phyloP scores from a whole-genome alignment of 805 yeast species.

The Ogataea pilisensis region DNA sequence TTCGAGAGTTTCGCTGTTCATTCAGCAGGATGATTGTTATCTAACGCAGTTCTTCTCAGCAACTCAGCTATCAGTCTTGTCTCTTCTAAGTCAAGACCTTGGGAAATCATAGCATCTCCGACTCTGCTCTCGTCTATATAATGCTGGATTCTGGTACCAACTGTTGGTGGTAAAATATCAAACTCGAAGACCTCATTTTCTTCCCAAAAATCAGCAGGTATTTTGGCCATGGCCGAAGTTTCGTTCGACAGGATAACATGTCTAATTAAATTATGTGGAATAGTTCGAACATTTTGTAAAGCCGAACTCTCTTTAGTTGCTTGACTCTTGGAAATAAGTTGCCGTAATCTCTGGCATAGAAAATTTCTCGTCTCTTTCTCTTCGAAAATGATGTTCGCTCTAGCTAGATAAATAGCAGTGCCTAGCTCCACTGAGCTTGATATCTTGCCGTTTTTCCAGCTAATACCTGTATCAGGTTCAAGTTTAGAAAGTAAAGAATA shows the following conservation, averaged over 20 bases:
- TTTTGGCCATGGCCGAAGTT: slow-evolving; percentile 62
- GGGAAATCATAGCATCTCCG: slow-evolving; percentile 35
- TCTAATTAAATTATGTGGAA: slow-evolving; percentile 61
- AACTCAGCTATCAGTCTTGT: slow-evolving; percentile 22
- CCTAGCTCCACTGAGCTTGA: slow-evolving; percentile 37
- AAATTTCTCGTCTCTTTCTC: slow-evolving; percentile 43
- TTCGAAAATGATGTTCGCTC: slow-evolving; percentile 54
- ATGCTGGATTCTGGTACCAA: slow-evolving; percentile 40
- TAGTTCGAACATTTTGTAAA: slow-evolving; percentile 24
- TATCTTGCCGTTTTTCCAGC: slow-evolving; percentile 24
- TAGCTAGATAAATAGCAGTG: slow-evolving; percentile 53
- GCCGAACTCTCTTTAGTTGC: slow-evolving; percentile 12
- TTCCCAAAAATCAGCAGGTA: slow-evolving; percentile 61
- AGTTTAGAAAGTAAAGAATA: slow-evolving; percentile 43
- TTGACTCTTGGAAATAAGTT: slow-evolving; percentile 16
- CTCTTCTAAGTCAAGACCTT: slow-evolving; percentile 22
- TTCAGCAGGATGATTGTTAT: neutral
- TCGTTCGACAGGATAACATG: slow-evolving; percentile 71
- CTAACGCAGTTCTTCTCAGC: slow-evolving; percentile 10
- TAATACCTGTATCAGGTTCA: slow-evolving; percentile 31
- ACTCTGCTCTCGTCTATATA: slow-evolving; percentile 45
- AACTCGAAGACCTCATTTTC: slow-evolving; percentile 61
- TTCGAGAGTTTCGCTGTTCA: no score
- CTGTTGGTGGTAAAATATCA: slow-evolving; percentile 66
- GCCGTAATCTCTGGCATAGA: slow-evolving; percentile 17